phyloP scores from a whole-genome alignment of 2,329 filamentous ascomycete species.

The Plenodomus lindquistii region DNA sequence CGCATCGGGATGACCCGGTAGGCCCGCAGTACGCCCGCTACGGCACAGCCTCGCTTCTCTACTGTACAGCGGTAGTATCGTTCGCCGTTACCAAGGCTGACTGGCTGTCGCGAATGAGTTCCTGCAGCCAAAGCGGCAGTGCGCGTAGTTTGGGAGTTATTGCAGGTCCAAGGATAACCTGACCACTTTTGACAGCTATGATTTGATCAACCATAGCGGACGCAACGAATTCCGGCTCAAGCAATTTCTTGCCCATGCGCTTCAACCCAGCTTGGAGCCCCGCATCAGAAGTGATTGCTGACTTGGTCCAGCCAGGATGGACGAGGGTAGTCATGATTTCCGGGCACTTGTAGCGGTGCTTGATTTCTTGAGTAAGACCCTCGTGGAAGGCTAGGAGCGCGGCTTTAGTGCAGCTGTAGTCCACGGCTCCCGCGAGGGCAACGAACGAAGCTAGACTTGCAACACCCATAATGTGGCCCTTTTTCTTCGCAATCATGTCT shows the following conservation, averaged over 20 bases:
- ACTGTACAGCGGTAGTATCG: slow-evolving; percentile 27
- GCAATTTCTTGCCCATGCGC: slow-evolving; percentile 33
- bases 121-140: slow-evolving; percentile 41
- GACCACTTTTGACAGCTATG: slow-evolving; percentile 45
- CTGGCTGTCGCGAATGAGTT: slow-evolving; percentile 35
- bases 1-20: not conserved
- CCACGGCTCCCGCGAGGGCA: slow-evolving; percentile 36
- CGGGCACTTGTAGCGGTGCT: slow-evolving; percentile 48
- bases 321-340: slow-evolving; percentile 50
- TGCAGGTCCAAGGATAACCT: slow-evolving; percentile 45
- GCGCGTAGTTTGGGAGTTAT: slow-evolving; percentile 30
- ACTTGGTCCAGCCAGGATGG: slow-evolving; percentile 49
- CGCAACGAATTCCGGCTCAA: slow-evolving; percentile 47
- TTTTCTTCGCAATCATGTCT: slow-evolving; percentile 42
- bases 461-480: slow-evolving; percentile 43
- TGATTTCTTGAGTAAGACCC: slow-evolving; percentile 46
- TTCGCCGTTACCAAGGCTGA: slow-evolving; percentile 33
- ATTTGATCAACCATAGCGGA: slow-evolving; percentile 52
- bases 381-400: slow-evolving; percentile 41
- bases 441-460: slow-evolving; percentile 42
- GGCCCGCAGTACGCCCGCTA: not conserved
- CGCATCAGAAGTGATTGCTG: slow-evolving; percentile 39
- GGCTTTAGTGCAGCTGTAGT: slow-evolving; percentile 43
- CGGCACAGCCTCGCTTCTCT: slow-evolving; percentile 1
- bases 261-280: slow-evolving; percentile 37